Conservation (phyloP, 148 eudicot genomes). For the Chenopodium suecicum region DNA sequence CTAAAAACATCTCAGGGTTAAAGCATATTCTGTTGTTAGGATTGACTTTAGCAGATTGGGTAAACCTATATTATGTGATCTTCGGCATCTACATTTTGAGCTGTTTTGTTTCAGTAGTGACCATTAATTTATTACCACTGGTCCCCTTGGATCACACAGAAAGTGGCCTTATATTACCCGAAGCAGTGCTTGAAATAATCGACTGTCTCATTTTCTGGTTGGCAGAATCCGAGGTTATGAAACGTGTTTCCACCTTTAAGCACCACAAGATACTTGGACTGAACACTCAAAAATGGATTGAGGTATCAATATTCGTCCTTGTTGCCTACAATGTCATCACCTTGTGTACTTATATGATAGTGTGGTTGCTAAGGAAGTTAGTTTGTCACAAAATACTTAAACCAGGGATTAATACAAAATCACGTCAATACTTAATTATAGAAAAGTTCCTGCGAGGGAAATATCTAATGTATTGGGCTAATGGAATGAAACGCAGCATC, state of each 20-base stretch:
- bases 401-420: not conserved
- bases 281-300: constrained; percentile 6
- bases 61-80: not conserved
- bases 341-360: not conserved
- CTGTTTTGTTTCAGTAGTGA: not conserved
- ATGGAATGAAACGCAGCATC: constrained; percentile 11
- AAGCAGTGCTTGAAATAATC: constrained; percentile 1
- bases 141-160: not conserved
- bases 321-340: not conserved
- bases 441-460: not conserved
- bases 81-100: not conserved
- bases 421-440: not conserved
- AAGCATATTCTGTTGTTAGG: not conserved
- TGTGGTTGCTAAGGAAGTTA: not conserved
- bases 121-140: not conserved
- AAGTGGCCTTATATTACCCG: constrained; percentile 13
- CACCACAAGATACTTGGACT: not conserved
- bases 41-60: not conserved
- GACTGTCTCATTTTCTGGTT: not conserved
- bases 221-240: constrained; percentile 2
- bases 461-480: constrained; percentile 11
- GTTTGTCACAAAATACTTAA: not conserved
- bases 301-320: not conserved
- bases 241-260: constrained; percentile 2
- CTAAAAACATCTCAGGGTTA: not conserved